Base-by-base conservation (phyloP, 169 alveolate genomes). In the Plasmodium ovale region DNA sequence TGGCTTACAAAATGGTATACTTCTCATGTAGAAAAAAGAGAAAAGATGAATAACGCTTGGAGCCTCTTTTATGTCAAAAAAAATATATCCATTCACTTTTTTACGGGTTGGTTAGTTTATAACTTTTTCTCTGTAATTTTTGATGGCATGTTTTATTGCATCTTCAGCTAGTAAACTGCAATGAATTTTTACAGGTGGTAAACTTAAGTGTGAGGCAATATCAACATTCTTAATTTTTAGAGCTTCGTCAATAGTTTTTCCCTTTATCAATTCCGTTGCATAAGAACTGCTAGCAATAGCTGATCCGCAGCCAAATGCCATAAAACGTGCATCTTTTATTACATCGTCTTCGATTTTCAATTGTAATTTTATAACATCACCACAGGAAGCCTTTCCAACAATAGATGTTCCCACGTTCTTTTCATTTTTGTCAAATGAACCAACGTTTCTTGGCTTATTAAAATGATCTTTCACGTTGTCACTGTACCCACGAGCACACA, bases 301-400 rank as follows among this genome's bases (percentile, higher is more conserved):
- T 19, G 99, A 97, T 10, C 99, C 99, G 88, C 99, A 98, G 10
- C 99, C 99, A 88, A 98, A 98, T 6, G 99, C 97, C 92, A 97
- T 98, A 87, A 98, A 98, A 44, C 97, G 96, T 5, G 99, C 99
- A 82, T 98, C 98, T 82, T 95, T 93, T 19, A 98, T 97, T 60
- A 95, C 95, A 7, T 98, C 97, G 70, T 97, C 98, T 77, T 97
- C 97, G 67, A 97, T 97, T 93, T 97, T 94, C 54, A 98, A 98
- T 92, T 98, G 99, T 62, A 98, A 92, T 87, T 97, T 98, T 96
- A 98, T 98, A 29, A 98, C 99, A 88, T 98, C 99, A n/a, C 99
- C 99, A 87, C 99, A 98, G 0, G 99, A 99, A 1, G 99, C 99
- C 69, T 98, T 99, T 25, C 99, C 99, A n/a, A 98, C 99, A 31